A percentile compares a stretch with the other conserved stretches of the same genome.
These are phyloP conservation scores for Nasturtium officinale DNA, from an alignment of 345 rosid genomes.

Conservation along the genomic window DNA sequence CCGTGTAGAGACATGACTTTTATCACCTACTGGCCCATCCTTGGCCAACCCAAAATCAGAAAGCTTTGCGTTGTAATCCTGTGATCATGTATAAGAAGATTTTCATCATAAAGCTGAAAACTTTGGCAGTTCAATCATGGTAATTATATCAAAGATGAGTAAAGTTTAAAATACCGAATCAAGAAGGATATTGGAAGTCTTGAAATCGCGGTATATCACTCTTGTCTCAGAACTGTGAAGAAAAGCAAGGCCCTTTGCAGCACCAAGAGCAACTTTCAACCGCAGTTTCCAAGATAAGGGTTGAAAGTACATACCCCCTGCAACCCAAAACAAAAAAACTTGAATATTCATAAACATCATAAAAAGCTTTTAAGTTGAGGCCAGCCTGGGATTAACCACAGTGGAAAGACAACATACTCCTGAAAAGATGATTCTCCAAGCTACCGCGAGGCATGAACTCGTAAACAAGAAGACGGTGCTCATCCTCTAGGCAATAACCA, in stretches of 20 bases:
- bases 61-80: slow-evolving; percentile 84
- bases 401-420: slow-evolving; percentile 61
- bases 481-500: slow-evolving; percentile 93
- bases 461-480: slow-evolving; percentile 88
- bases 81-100: slow-evolving; percentile 21
- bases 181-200: slow-evolving; percentile 91
- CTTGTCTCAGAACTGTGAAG: slow-evolving; percentile 89
- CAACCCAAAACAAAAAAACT: not conserved
- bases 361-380: not conserved
- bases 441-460: slow-evolving; percentile 99
- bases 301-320: slow-evolving; percentile 37
- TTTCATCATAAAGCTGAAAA: slow-evolving; percentile 1
- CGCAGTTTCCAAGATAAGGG: slow-evolving; percentile 46
- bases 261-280: slow-evolving; percentile 90
- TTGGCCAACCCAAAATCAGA: slow-evolving; percentile 96
- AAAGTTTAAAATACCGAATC: slow-evolving; percentile 66
- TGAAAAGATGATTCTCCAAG: slow-evolving; percentile 94
- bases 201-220: slow-evolving; percentile 97
- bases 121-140: not conserved
- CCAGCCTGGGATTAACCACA: not conserved
- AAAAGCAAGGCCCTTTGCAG: slow-evolving; percentile 96
- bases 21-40: slow-evolving; percentile 89
- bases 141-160: slow-evolving; percentile 8
- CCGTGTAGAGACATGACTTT: slow-evolving; percentile 87
- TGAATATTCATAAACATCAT: slow-evolving; percentile 12